Conservation (phyloP, 257 asterid species). For the Orobanche coerulescens region DNA sequence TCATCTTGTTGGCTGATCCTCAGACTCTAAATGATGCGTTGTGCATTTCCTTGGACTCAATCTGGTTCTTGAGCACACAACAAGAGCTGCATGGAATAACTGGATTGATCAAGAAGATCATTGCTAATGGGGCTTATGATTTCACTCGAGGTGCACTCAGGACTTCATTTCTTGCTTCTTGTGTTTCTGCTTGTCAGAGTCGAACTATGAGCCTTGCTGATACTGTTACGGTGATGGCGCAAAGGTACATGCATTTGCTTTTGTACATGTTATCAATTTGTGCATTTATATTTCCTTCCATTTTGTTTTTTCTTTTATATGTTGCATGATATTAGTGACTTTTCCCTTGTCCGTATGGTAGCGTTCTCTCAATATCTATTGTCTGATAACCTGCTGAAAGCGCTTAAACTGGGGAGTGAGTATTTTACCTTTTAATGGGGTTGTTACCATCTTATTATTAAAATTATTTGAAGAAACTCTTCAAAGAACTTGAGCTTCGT, state of each 20-base stretch:
- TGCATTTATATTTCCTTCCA: not conserved
- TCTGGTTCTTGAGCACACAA: conserved; percentile 81
- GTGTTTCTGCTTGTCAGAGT: conserved; percentile 97
- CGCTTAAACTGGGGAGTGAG: not conserved
- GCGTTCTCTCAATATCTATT: not conserved
- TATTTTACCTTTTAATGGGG: not conserved
- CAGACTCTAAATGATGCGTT: conserved; percentile 88
- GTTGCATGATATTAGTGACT: not conserved
- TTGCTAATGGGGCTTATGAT: conserved; percentile 81
- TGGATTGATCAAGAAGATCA: conserved; percentile 70
- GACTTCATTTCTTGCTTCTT: conserved; percentile 96
- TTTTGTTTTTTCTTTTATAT: not conserved
- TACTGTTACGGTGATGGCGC: conserved; percentile 96
- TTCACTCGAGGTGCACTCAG: conserved; percentile 92
- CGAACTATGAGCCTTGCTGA: conserved; percentile 93
- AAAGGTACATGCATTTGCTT: conserved; percentile 45
- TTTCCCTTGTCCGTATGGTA: not conserved
- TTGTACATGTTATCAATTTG: not conserved
- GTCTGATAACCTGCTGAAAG: not conserved
- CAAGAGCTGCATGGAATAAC: conserved; percentile 74
- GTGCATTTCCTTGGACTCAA: conserved; percentile 86
- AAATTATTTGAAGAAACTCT: not conserved
- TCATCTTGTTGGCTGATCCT: conserved; percentile 79
- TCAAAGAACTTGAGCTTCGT: not conserved
- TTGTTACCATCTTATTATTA: not conserved